Evolutionary conservation across 83 land plant genomes (phyloP).

Genomic region (Picea engelmannii): DNA sequence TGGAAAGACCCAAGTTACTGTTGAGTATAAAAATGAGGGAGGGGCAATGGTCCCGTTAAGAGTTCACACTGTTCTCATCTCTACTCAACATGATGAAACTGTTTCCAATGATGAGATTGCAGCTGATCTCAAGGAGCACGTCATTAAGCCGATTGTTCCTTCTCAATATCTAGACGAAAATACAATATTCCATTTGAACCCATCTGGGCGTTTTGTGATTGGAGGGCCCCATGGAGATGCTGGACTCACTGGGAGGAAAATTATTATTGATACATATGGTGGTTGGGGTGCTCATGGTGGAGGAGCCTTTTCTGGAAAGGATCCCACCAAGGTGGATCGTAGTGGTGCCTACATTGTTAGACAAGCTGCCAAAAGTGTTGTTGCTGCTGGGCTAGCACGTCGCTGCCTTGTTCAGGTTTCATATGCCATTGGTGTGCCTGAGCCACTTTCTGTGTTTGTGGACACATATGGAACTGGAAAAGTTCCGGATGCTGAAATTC

Average conservation of each 20-base stretch:
- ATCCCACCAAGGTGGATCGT: constrained; percentile 74
- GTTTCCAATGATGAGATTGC: constrained; percentile 65
- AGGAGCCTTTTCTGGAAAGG: constrained; percentile 71
- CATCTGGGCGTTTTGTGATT: constrained; percentile 67
- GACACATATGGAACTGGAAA: constrained; percentile 69
- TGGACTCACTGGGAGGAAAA: constrained; percentile 64
- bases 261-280: constrained; percentile 71
- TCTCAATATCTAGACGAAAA: constrained; percentile 57
- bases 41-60: constrained; percentile 64
- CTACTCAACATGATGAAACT: constrained; percentile 70
- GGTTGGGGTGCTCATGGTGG: constrained; percentile 79
- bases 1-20: constrained; percentile 69
- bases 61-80: constrained; percentile 69
- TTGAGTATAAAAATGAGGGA: constrained; percentile 59
- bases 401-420: constrained; percentile 68
- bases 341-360: constrained; percentile 71
- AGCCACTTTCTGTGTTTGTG: constrained; percentile 65
- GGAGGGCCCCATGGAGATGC: constrained; percentile 77
- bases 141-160: constrained; percentile 52
- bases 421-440: constrained; percentile 65
- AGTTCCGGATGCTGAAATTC: constrained; percentile 55
- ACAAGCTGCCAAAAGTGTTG: constrained; percentile 69
- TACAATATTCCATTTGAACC: constrained; percentile 64
- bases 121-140: constrained; percentile 49
- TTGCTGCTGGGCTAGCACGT: constrained; percentile 60